Conservation (phyloP, 2,329 filamentous ascomycete species). For the Trichoderma oligosporum region DNA sequence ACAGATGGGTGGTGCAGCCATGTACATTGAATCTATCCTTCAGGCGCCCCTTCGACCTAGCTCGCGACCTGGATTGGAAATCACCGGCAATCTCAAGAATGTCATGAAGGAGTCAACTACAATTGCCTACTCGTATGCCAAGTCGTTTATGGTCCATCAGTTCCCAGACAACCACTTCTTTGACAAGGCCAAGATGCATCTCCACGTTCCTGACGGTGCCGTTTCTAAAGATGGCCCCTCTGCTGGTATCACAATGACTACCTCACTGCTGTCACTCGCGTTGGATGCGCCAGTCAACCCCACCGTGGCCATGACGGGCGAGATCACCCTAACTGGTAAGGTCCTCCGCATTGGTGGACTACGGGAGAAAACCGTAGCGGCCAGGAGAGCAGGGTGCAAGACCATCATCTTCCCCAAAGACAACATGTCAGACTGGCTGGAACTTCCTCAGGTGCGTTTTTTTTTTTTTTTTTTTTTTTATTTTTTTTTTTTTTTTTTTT, state of each 20-base stretch:
- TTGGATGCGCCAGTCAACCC: slow-evolving; percentile 75
- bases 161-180: slow-evolving; percentile 95
- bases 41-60: slow-evolving; percentile 72
- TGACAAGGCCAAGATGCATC: slow-evolving; percentile 88
- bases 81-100: slow-evolving; percentile 88
- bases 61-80: slow-evolving; percentile 76
- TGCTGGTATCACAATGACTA: slow-evolving; percentile 98
- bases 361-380: slow-evolving; percentile 95
- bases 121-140: slow-evolving; percentile 95
- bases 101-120: slow-evolving; percentile 98
- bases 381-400: slow-evolving; percentile 84
- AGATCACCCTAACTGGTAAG: slow-evolving; percentile 94
- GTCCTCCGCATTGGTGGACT: slow-evolving; percentile 91
- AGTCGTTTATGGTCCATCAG: slow-evolving; percentile 76
- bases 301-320: slow-evolving; percentile 94
- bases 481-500: too few relatives aligned
- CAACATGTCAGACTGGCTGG: slow-evolving; percentile 95
- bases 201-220: slow-evolving; percentile 95
- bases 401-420: slow-evolving; percentile 93
- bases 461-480: too few relatives aligned
- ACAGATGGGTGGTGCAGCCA: slow-evolving; percentile 88
- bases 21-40: slow-evolving; percentile 96
- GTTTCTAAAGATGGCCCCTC: slow-evolving; percentile 92
- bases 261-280: slow-evolving; percentile 79
- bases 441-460: slow-evolving; percentile 82